phyloP scores from a whole-genome alignment of 305 asterid genomes.

The Solanum hybrid region DNA sequence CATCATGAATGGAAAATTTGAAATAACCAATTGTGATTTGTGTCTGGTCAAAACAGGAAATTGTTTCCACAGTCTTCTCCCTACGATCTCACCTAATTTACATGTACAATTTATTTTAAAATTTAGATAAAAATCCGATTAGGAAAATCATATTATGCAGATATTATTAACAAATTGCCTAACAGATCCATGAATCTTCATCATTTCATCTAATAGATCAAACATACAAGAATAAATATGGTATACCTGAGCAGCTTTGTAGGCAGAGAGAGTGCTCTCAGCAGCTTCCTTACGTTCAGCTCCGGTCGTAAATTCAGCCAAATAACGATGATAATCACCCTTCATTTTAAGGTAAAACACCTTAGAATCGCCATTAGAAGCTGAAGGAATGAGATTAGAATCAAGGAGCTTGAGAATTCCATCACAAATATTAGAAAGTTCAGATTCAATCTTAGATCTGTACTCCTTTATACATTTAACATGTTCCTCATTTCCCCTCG shows the following conservation, averaged over 20 bases:
- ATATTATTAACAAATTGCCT: not conserved
- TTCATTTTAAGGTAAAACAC: conserved; percentile 35
- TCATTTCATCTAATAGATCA: not conserved
- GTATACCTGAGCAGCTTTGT: conserved; percentile 31
- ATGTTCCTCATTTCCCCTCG: conserved; percentile 30
- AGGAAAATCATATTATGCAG: not conserved
- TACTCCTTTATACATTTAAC: conserved; percentile 24
- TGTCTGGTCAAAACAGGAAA: not conserved
- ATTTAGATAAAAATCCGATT: not conserved
- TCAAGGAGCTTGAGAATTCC: conserved; percentile 33
- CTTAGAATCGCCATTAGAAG: conserved; percentile 28
- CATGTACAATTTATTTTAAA: not conserved
- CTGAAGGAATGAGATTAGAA: conserved; percentile 17
- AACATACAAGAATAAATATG: not conserved
- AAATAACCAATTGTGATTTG: not conserved
- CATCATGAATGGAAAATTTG: not conserved
- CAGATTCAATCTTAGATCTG: conserved; percentile 29
- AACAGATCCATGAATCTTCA: not conserved
- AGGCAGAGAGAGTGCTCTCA: conserved; percentile 28
- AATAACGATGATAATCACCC: conserved; percentile 30
- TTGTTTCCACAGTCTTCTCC: not conserved
- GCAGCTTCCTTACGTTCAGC: conserved; percentile 34
- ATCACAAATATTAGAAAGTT: conserved; percentile 24
- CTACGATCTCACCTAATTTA: not conserved
- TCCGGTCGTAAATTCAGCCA: conserved; percentile 28